Evolutionary conservation across 768 basidiomycete genomes (phyloP).

Genomic region (Lentinula detonsa): DNA sequence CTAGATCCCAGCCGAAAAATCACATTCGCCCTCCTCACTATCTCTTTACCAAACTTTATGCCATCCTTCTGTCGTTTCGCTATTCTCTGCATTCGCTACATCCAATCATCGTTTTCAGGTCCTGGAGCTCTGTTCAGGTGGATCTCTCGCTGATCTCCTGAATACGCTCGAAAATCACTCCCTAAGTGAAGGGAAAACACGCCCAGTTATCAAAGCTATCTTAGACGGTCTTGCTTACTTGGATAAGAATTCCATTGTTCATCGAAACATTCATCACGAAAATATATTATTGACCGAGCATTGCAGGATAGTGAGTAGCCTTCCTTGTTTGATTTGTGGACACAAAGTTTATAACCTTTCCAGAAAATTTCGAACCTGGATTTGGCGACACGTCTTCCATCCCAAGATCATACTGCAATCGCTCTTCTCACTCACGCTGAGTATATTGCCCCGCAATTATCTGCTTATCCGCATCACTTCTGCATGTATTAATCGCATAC

Average conservation of each 20-base stretch:
- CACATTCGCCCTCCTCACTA: conserved; percentile 10
- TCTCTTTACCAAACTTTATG: conserved; percentile 34
- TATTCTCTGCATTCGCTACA: conserved; percentile 34
- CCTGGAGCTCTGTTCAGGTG: conserved; percentile 39
- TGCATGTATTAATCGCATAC: neutral
- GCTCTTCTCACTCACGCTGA: conserved; percentile 15
- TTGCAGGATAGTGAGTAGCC: conserved; percentile 29
- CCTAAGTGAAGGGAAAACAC: conserved; percentile 28
- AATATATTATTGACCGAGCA: conserved; percentile 35
- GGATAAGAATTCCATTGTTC: conserved; percentile 33
- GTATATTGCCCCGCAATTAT: conserved; percentile 36
- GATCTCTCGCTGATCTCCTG: conserved; percentile 29
- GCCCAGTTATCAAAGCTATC: conserved; percentile 31
- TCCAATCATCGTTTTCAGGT: conserved; percentile 28
- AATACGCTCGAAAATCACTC: conserved; percentile 12
- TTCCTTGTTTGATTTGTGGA: neutral
- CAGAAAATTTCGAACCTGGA: conserved; percentile 44
- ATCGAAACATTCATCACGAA: conserved; percentile 33
- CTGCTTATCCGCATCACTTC: neutral
- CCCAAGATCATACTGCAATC: conserved; percentile 14
- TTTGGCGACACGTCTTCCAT: conserved; percentile 23
- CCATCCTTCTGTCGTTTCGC: conserved; percentile 43
- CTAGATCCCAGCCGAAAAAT: conserved; percentile 2
- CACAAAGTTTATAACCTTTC: neutral
- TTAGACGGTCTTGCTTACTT: conserved; percentile 38